Evolutionary conservation across 1,284 basidiomycete genomes (phyloP).

Genomic region (Dichomitus squalens): DNA sequence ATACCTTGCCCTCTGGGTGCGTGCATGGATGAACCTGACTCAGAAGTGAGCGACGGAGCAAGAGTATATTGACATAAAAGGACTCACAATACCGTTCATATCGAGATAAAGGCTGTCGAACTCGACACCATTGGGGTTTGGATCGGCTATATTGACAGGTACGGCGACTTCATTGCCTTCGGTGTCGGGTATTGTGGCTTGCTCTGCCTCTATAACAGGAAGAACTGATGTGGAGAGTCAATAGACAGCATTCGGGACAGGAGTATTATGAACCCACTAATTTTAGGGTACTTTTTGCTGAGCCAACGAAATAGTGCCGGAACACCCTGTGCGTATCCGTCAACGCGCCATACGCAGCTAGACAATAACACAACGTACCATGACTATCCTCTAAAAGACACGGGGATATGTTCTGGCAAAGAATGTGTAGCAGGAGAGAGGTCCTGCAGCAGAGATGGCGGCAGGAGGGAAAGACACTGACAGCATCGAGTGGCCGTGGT

Average conservation of each 20-base stretch:
- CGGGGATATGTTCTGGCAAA: neutral
- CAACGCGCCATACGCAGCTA: neutral
- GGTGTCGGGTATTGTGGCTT: slow-evolving; percentile 66
- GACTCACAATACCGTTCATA: slow-evolving; percentile 85
- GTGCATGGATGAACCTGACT: slow-evolving; percentile 96
- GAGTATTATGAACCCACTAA: slow-evolving; percentile 54
- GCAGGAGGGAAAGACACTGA: neutral
- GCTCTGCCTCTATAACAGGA: slow-evolving; percentile 84
- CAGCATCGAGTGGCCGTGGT: neutral
- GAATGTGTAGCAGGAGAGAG: neutral
- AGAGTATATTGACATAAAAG: too few species aligned
- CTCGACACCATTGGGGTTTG: slow-evolving; percentile 97
- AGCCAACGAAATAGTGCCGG: slow-evolving; percentile 94
- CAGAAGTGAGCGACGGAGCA: too few species aligned
- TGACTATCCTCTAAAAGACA: slow-evolving; percentile 8
- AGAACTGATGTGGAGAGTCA: slow-evolving; percentile 50
- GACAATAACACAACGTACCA: slow-evolving; percentile 12
- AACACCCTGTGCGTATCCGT: slow-evolving; percentile 68
- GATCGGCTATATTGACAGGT: slow-evolving; percentile 80
- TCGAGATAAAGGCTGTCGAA: slow-evolving; percentile 96
- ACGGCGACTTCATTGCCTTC: slow-evolving; percentile 72
- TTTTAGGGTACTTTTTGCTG: slow-evolving; percentile 96
- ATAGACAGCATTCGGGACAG: neutral
- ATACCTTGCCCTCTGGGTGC: slow-evolving; percentile 92
- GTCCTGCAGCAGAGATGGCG: neutral